Base-by-base conservation (phyloP, 768 basidiomycete species). In the Lactarius psammicola region DNA sequence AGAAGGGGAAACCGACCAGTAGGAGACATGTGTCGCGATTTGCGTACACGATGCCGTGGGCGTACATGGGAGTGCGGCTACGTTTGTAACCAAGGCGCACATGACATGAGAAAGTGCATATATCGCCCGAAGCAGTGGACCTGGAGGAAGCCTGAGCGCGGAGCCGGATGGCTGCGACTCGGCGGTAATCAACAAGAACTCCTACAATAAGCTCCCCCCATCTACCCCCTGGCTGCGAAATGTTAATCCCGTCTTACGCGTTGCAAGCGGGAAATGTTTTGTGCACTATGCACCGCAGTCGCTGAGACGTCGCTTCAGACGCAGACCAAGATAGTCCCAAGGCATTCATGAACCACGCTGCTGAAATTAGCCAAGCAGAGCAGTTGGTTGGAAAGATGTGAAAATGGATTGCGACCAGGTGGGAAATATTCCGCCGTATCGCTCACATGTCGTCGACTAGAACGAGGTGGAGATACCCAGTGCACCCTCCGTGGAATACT, bases 341-440 rank as follows among this genome's bases (percentile, higher is more conserved):
- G 67, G 57, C 75, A 74, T 17, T 75, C 74, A 17, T 69, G 68
- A 62, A 76, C 66, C n/a, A 72, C 17, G 40, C 17, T 17, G 15
- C 40, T 40, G 8, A 20, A 44, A n/a, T 4, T 56, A 68, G 74
- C 72, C 20, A 20, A n/a, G 42, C 42, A 10, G 20, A 44, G 20
- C 20, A 44, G 9, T 9, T 20, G 4, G 40, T 20, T 4, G 13
- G 30, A 30, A 54, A 15, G 71, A 71, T 23, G 73, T 71, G 64
- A 74, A 61, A 53, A 67, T 66, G 69, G 72, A 71, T 4, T 67
- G 67, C 42, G 30, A 53, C 8, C 15, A 34, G 26, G 44, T 31
- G 53, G 26, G 10, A 44, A 54, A 38, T 23, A 11, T 56, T 10
- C 11, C 34, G 55, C n/a, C 11, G 2, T n/a, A 11, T 36, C 40